A percentile compares a stretch with the other conserved stretches of the same genome.
Conservation (phyloP, 139 green algal genomes). For the Edaphochlamys debaryana region DNA sequence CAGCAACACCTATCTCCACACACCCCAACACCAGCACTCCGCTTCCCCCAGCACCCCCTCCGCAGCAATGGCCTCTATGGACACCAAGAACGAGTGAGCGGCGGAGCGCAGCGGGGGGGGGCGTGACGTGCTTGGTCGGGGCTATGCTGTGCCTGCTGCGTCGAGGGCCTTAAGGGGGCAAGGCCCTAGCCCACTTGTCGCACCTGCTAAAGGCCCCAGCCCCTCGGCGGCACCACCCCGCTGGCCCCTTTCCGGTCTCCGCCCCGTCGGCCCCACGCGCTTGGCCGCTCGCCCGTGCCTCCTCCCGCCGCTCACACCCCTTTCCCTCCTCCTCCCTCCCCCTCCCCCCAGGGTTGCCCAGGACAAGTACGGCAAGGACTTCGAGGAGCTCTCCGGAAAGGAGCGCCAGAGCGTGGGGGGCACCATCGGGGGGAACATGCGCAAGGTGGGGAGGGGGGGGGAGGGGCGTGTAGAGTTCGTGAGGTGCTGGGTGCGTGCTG, state of each 20-base stretch:
- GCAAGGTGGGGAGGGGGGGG: slow-evolving; percentile 7
- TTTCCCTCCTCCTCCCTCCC: background rate
- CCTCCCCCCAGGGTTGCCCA: slow-evolving; percentile 20
- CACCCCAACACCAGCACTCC: too few relatives aligned
- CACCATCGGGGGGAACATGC: slow-evolving; percentile 38
- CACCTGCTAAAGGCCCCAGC: background rate
- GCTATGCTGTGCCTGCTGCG: background rate
- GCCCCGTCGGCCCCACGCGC: too few relatives aligned
- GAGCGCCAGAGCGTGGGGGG: slow-evolving; percentile 41
- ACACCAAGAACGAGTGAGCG: slow-evolving; percentile 44
- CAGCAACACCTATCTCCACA: background rate
- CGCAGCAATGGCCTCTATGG: slow-evolving; percentile 41
- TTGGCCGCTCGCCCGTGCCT: too few relatives aligned
- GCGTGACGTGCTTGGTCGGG: too few relatives aligned
- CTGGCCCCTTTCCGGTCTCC: too few relatives aligned
- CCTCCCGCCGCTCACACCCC: background rate
- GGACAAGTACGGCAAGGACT: slow-evolving; percentile 49
- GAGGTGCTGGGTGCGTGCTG: too few relatives aligned
- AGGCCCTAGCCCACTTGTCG: too few relatives aligned
- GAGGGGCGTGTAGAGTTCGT: too few relatives aligned
- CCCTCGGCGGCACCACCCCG: too few relatives aligned
- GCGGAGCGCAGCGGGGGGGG: too few relatives aligned
- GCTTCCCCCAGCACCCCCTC: too few relatives aligned
- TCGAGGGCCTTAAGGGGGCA: too few relatives aligned
- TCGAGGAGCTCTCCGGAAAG: slow-evolving; percentile 34